phyloP scores from a whole-genome alignment of 192 early-diverging fungal genomes.

The Helicostylum pulchrum region DNA sequence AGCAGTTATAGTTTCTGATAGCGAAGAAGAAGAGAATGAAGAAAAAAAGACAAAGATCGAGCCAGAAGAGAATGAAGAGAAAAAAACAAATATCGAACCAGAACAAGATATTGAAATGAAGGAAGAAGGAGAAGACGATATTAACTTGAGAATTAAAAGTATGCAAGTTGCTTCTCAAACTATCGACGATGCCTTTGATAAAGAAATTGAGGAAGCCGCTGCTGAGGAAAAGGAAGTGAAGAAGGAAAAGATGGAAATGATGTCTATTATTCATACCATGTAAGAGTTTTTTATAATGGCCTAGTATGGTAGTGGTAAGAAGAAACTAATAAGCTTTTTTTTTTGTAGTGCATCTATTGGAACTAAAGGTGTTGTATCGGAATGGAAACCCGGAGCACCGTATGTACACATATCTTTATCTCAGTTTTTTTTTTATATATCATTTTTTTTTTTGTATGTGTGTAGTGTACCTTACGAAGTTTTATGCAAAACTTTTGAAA shows the following conservation, averaged over 20 bases:
- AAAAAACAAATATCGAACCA: background rate
- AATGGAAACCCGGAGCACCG: conserved; percentile 46
- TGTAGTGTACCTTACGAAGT: conserved; percentile 74
- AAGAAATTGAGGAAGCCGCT: conserved; percentile 27
- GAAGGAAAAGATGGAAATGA: conserved; percentile 11
- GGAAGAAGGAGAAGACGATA: background rate
- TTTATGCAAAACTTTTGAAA: conserved; percentile 88
- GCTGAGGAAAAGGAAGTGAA: conserved; percentile 30
- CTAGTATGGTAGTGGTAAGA: background rate
- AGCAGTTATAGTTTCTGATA: background rate
- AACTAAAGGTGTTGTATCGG: background rate
- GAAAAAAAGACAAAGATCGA: background rate
- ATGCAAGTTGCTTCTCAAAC: too few relatives aligned
- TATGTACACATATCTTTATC: conserved; percentile 22
- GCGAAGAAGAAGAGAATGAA: background rate
- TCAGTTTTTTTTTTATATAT: background rate
- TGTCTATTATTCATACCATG: conserved; percentile 22
- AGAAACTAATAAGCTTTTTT: background rate
- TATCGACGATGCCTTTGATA: conserved; percentile 3
- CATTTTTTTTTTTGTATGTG: background rate
- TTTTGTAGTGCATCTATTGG: conserved; percentile 6
- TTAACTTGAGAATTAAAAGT: background rate
- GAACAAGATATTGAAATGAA: background rate
- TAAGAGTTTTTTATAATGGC: conserved; percentile 2
- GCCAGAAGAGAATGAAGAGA: background rate